Percentiles rank a stretch among this genome's conserved stretches.
These are phyloP conservation scores for Alternaria sp. DNA, from an alignment of 2,329 filamentous ascomycete species.

Conservation along the genomic window DNA sequence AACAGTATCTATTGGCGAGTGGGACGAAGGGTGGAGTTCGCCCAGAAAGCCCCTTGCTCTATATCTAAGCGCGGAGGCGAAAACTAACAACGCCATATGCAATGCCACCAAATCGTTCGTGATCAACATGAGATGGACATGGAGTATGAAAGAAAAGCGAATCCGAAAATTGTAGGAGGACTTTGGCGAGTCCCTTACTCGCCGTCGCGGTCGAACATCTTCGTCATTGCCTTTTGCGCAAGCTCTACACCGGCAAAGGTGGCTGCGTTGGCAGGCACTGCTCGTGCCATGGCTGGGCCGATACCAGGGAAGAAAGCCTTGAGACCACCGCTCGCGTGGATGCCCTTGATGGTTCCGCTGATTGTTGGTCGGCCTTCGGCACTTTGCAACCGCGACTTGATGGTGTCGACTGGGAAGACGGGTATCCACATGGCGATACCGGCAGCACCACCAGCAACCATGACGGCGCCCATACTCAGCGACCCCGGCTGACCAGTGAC, in stretches of 20 bases:
- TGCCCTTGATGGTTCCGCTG: slow-evolving; percentile 75
- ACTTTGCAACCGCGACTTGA: slow-evolving; percentile 93
- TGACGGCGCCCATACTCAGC: slow-evolving; percentile 81
- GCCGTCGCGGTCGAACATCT: slow-evolving; percentile 63
- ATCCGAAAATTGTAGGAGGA: background rate
- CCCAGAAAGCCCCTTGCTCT: slow-evolving; percentile 15
- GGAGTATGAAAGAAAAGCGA: slow-evolving; percentile 9
- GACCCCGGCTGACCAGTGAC: slow-evolving; percentile 74
- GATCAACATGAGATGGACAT: slow-evolving; percentile 11
- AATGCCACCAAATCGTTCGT: slow-evolving; percentile 24
- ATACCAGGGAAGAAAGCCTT: slow-evolving; percentile 98
- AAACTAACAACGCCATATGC: slow-evolving; percentile 29
- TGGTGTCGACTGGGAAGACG: slow-evolving; percentile 95
- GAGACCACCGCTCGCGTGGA: slow-evolving; percentile 83
- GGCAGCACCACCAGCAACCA: slow-evolving; percentile 84
- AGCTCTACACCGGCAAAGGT: slow-evolving; percentile 89
- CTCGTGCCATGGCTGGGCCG: slow-evolving; percentile 87
- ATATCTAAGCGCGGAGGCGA: slow-evolving; percentile 6
- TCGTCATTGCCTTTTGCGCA: slow-evolving; percentile 82
- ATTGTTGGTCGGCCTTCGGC: slow-evolving; percentile 85
- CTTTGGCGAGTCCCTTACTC: slow-evolving; percentile 23
- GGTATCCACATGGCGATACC: slow-evolving; percentile 99
- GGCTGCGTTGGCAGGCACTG: slow-evolving; percentile 94
- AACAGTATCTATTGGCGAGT: slow-evolving; percentile 9
- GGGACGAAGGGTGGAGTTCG: background rate